Conservation (phyloP, 352 stramenopile species). For the Pythium utonaiense region DNA sequence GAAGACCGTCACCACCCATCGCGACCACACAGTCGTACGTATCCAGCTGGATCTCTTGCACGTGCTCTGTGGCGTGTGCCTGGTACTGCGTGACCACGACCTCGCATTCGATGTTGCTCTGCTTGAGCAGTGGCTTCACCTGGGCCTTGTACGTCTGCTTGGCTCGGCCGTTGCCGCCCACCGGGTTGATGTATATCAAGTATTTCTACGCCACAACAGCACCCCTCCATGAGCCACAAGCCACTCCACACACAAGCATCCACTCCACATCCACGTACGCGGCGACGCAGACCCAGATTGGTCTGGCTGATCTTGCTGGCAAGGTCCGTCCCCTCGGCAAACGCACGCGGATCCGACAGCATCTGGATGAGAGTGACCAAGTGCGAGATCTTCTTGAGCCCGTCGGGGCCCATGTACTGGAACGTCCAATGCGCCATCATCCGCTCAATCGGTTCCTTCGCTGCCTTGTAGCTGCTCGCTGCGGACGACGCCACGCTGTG, state of each 20-base stretch:
- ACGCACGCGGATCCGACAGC: conserved; percentile 37
- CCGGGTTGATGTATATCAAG: conserved; percentile 68
- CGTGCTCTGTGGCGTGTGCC: conserved; percentile 56
- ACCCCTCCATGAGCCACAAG: neutral
- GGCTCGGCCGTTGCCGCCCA: conserved; percentile 49
- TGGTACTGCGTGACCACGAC: conserved; percentile 45
- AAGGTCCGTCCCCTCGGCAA: conserved; percentile 4
- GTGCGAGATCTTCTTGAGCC: conserved; percentile 24
- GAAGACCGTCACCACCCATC: conserved; percentile 63
- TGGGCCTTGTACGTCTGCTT: conserved; percentile 46
- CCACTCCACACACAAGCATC: neutral
- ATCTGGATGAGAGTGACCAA: conserved; percentile 41
- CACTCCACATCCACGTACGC: conserved; percentile 32
- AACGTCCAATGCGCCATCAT: conserved; percentile 49
- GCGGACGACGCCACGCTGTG: conserved; percentile 15
- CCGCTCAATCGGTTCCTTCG: conserved; percentile 21
- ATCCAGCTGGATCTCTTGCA: conserved; percentile 34
- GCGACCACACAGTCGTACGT: conserved; percentile 64
- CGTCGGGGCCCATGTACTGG: conserved; percentile 29
- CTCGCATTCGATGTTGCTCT: conserved; percentile 55
- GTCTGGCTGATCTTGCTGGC: conserved; percentile 6
- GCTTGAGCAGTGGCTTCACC: conserved; percentile 50
- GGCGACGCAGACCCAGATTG: conserved; percentile 28
- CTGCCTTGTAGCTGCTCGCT: conserved; percentile 5
- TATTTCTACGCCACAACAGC: conserved; percentile 31